phyloP scores from a whole-genome alignment of 208 protist species.

The Trypanosoma cruzi region DNA sequence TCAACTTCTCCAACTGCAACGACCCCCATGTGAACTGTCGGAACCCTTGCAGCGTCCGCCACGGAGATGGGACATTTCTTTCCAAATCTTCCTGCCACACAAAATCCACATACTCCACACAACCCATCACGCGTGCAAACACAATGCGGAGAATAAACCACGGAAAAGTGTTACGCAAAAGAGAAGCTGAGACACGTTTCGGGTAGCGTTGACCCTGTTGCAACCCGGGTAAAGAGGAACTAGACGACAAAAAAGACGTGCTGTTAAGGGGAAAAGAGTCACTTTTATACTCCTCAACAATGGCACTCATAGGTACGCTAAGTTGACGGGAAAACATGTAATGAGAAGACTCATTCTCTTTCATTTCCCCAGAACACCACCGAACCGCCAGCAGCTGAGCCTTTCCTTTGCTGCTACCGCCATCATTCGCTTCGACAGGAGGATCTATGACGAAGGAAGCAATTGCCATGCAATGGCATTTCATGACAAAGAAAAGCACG shows the following conservation, averaged over 20 bases:
- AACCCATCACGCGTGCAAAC: constrained; percentile 27
- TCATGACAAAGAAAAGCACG: constrained; percentile 28
- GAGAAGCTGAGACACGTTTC: constrained; percentile 7
- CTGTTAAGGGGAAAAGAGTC: background rate
- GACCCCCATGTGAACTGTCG: constrained; percentile 6
- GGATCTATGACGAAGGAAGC: constrained; percentile 23
- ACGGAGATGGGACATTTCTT: background rate
- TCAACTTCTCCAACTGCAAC: constrained; percentile 8
- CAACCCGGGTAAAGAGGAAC: background rate
- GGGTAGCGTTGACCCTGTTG: background rate
- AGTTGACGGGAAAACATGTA: background rate
- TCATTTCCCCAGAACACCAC: constrained; percentile 8
- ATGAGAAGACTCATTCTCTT: background rate
- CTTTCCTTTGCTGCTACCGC: background rate
- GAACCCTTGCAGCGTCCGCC: constrained; percentile 24
- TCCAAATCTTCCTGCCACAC: background rate
- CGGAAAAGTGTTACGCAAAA: background rate
- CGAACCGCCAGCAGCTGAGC: background rate
- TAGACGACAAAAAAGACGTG: background rate
- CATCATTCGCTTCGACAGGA: background rate
- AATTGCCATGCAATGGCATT: constrained; percentile 28
- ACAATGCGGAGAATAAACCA: constrained; percentile 22
- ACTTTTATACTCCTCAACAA: constrained; percentile 4
- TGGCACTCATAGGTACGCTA: constrained; percentile 8
- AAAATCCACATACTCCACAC: constrained; percentile 27